phyloP scores from a whole-genome alignment of 2,329 filamentous ascomycete species.

The Epichloe scottii region DNA sequence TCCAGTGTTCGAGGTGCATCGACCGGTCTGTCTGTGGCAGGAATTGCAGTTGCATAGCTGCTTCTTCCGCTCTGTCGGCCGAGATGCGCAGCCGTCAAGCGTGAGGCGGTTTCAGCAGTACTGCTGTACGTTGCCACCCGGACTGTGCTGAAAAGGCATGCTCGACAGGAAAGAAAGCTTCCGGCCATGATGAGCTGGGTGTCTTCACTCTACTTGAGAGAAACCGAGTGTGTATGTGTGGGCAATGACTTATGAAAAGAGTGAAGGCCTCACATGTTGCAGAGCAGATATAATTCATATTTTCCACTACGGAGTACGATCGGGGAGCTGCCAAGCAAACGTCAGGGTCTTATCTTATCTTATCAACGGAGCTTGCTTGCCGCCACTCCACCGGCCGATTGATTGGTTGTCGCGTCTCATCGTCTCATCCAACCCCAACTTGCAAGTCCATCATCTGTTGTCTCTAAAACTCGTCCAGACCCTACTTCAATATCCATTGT shows the following conservation, averaged over 20 bases:
- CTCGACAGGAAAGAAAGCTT: slow-evolving; percentile 15
- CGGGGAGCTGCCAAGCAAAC: too few species aligned
- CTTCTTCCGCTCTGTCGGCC: slow-evolving; percentile 5
- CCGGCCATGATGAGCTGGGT: slow-evolving; percentile 13
- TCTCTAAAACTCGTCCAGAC: background rate
- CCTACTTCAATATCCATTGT: background rate
- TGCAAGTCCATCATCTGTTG: background rate
- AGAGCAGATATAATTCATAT: background rate
- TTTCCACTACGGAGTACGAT: background rate
- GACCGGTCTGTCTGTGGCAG: slow-evolving; percentile 2
- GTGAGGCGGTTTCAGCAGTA: background rate
- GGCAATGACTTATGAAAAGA: background rate
- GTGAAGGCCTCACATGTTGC: background rate
- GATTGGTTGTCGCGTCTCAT: slow-evolving; percentile 4
- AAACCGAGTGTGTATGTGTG: too few species aligned
- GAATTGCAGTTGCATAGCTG: slow-evolving; percentile 7
- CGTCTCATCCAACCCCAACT: too few species aligned
- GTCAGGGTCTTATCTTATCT: slow-evolving; percentile 5
- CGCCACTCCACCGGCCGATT: background rate
- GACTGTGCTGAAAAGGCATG: slow-evolving; percentile 16
- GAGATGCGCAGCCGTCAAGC: slow-evolving; percentile 3
- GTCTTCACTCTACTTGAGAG: background rate
- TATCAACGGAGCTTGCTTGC: slow-evolving; percentile 29
- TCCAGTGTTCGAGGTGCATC: slow-evolving; percentile 15
- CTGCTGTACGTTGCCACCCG: slow-evolving; percentile 8